Evolutionary conservation across 345 rosid species (phyloP).

Genomic region (Corymbia maculata): DNA sequence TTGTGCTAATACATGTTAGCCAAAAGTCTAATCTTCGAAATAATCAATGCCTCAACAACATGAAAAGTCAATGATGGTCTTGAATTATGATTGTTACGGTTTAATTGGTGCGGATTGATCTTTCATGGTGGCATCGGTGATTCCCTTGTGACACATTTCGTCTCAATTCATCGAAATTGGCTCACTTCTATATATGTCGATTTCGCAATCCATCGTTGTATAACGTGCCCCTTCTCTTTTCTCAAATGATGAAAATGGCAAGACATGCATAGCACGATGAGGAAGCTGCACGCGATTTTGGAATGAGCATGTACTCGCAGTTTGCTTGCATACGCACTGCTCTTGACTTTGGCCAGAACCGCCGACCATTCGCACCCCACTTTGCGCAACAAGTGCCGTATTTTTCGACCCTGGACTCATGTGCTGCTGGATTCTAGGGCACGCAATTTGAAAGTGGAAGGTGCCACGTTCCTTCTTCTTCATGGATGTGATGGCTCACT

Average conservation of each 20-base stretch:
- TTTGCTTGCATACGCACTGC: neutral
- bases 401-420: too few relatives aligned
- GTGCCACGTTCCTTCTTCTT: too few relatives aligned
- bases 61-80: neutral
- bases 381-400: neutral
- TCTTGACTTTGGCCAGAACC: neutral
- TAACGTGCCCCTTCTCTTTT: neutral
- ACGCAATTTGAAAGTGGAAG: too few relatives aligned
- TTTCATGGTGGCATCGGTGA: neutral
- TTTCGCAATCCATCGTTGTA: neutral
- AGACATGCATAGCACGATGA: neutral
- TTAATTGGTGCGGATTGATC: neutral
- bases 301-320: neutral
- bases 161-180: neutral
- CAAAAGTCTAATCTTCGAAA: too few relatives aligned
- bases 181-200: neutral
- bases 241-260: neutral
- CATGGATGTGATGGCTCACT: too few relatives aligned
- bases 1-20: too few relatives aligned
- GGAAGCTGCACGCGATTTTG: neutral
- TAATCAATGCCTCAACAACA: neutral
- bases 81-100: neutral
- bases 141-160: neutral
- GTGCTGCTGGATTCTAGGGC: too few relatives aligned
- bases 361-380: neutral